phyloP scores from a whole-genome alignment of 1,284 basidiomycete genomes.

The Butyriboletus regius region DNA sequence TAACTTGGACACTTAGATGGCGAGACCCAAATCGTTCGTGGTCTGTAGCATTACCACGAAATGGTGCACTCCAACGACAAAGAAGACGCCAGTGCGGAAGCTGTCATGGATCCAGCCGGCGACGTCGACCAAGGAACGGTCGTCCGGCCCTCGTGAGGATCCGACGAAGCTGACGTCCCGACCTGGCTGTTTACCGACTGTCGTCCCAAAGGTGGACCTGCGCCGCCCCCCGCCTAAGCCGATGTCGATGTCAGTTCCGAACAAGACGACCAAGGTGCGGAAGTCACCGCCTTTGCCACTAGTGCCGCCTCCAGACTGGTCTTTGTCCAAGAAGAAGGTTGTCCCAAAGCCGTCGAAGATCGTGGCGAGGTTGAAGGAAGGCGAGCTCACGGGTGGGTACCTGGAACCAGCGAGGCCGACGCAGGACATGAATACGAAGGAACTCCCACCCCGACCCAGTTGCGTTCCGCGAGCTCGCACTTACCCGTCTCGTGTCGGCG shows the following conservation, averaged over 20 bases:
- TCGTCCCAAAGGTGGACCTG: not conserved
- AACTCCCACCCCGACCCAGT: not conserved
- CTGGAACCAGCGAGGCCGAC: not conserved
- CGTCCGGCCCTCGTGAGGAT: not conserved
- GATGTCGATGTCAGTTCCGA: not conserved
- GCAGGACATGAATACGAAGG: not conserved
- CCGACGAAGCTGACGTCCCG: not conserved
- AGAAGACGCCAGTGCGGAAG: not conserved
- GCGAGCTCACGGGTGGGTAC: not conserved
- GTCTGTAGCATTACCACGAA: constrained; percentile 3
- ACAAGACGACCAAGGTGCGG: not conserved
- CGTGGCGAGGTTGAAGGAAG: not conserved
- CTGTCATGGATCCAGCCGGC: too few species aligned
- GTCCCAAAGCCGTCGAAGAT: not conserved
- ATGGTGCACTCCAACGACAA: constrained; percentile 1
- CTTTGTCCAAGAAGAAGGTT: not conserved
- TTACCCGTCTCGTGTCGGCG: not conserved
- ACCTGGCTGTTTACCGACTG: not conserved
- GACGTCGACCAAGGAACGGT: not conserved
- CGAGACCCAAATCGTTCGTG: constrained; percentile 6
- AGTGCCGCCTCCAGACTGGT: too few species aligned
- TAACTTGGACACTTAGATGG: constrained; percentile 1
- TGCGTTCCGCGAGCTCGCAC: constrained; percentile 1
- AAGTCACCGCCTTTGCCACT: not conserved
- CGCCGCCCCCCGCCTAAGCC: not conserved